Conservation (phyloP, 2,329 filamentous ascomycete genomes). For the Sarocladiaceae sp. region DNA sequence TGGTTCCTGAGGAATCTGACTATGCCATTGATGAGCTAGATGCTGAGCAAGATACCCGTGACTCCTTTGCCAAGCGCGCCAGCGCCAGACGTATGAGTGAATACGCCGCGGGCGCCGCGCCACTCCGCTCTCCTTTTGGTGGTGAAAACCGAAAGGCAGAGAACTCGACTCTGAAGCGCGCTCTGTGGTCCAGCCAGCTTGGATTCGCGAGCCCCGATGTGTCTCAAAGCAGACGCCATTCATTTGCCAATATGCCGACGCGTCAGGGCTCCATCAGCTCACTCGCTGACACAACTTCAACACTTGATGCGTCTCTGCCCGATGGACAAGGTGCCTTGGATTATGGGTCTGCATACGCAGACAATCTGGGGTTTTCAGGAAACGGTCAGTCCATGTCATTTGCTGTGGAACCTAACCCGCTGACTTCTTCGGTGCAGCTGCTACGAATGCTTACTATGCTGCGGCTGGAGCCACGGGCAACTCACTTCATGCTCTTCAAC, state of each 20-base stretch:
- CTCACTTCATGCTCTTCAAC: constrained; percentile 5
- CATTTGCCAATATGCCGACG: constrained; percentile 65
- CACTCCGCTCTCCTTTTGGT: constrained; percentile 42
- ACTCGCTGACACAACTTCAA: constrained; percentile 42
- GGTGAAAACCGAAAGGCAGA: constrained; percentile 57
- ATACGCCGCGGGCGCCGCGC: constrained; percentile 26
- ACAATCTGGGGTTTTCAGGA: background rate
- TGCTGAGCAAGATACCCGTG: constrained; percentile 47
- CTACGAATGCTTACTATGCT: constrained; percentile 29
- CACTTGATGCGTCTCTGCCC: constrained; percentile 36
- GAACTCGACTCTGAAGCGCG: constrained; percentile 53
- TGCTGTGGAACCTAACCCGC: background rate
- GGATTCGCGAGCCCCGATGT: constrained; percentile 48
- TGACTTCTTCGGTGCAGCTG: background rate
- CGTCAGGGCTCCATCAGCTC: constrained; percentile 59
- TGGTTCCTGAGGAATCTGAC: constrained; percentile 60
- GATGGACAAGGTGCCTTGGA: constrained; percentile 39
- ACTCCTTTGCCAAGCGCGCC: constrained; percentile 40
- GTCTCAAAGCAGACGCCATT: constrained; percentile 72
- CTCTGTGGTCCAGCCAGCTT: constrained; percentile 56
- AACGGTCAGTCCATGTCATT: constrained; percentile 3
- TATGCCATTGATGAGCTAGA: constrained; percentile 69
- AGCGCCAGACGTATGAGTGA: constrained; percentile 47
- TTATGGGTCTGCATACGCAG: constrained; percentile 17
- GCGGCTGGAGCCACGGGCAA: constrained; percentile 29